These are phyloP conservation scores for Dioszegia aurantiaca DNA, from an alignment of 768 basidiomycete genomes.

Conservation along the genomic window DNA sequence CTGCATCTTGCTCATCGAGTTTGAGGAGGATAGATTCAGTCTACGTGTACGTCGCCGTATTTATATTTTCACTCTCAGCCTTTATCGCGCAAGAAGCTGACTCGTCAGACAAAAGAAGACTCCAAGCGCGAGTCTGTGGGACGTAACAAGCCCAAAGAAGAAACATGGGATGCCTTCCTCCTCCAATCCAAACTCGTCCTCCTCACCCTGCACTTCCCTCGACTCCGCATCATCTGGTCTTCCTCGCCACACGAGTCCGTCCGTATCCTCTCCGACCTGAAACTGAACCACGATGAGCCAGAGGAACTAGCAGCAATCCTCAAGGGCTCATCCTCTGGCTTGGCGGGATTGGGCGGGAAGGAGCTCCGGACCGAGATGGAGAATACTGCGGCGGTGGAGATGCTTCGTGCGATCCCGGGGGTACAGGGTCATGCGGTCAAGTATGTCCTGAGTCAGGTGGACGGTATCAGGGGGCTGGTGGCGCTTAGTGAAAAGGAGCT, in stretches of 20 bases:
- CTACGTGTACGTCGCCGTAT: slow-evolving; percentile 77
- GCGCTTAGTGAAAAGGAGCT: slow-evolving; percentile 39
- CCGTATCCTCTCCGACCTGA: slow-evolving; percentile 90
- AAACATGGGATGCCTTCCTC: slow-evolving; percentile 57
- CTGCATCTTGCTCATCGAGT: slow-evolving; percentile 89
- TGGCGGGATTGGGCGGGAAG: slow-evolving; percentile 53
- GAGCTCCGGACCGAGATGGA: slow-evolving; percentile 47
- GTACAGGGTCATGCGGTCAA: slow-evolving; percentile 78
- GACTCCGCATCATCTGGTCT: slow-evolving; percentile 92
- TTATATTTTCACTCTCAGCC: neutral
- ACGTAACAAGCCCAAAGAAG: slow-evolving; percentile 51
- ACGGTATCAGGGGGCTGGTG: slow-evolving; percentile 67
- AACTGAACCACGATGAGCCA: slow-evolving; percentile 73
- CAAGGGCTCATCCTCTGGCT: slow-evolving; percentile 67
- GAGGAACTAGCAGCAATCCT: slow-evolving; percentile 71
- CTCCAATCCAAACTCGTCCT: slow-evolving; percentile 91
- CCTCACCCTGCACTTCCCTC: slow-evolving; percentile 83
- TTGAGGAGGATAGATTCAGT: slow-evolving; percentile 93
- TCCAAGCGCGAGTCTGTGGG: slow-evolving; percentile 39
- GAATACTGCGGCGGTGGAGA: slow-evolving; percentile 64
- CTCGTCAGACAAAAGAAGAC: slow-evolving; percentile 50
- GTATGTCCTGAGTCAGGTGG: slow-evolving; percentile 74
- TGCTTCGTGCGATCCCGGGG: slow-evolving; percentile 77
- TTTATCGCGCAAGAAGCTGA: slow-evolving; percentile 3
- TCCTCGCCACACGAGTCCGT: slow-evolving; percentile 89